Evolutionary conservation across 2,329 filamentous ascomycete genomes (phyloP), one percentile per base, ranked within the genome.

Genomic region (Ophiostoma triangulosporum): DNA sequence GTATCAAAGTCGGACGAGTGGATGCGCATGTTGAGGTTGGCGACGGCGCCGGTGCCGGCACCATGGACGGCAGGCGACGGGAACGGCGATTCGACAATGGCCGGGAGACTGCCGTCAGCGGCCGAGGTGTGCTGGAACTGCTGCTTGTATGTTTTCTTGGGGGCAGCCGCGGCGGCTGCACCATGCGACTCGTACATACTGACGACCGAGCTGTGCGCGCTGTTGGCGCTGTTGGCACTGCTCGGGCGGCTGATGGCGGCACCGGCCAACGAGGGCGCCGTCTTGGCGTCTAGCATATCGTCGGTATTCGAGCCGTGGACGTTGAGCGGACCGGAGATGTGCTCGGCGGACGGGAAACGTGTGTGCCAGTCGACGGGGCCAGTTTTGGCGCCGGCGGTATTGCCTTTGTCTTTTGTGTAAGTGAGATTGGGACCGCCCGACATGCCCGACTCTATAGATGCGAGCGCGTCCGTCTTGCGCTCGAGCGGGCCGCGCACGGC

Each of bases 71-170:
- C 38, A n/a, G 54, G 51, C 11, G 60, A 56, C 7, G 51, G 45
- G 43, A 50, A 59, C 40, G 60, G 61, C 33, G 62, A 65, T 36
- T 64, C 62, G 26, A 58, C 57, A 36, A 56, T 58, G 49, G 56
- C 50, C 15, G 56, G 36, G 40, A 56, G n/a, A 26, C 24, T 43
- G 24, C 32, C 36, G 27, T 27, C 12, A 12, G 32, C 32, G 12
- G 35, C 17, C 2, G 35, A 38, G 15, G 20, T 9, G 14, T 27
- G 22, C 14, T 26, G 45, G 27, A 22, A 12, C 36, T 40, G 36
- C 36, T 40, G 38, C 36, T 38, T 38, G 35, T 38, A 22, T 9
- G 17, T 38, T 3, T n/a, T 20, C n/a, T 1, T 38, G 5, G 33
- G 15, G 3, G 33, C 12, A 17, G 12, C 8, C n/a, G n/a, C 35